Evolutionary conservation across 169 alveolate genomes (phyloP), one percentile per base, ranked within the genome.

Genomic region (Perkinsus chesapeaki): DNA sequence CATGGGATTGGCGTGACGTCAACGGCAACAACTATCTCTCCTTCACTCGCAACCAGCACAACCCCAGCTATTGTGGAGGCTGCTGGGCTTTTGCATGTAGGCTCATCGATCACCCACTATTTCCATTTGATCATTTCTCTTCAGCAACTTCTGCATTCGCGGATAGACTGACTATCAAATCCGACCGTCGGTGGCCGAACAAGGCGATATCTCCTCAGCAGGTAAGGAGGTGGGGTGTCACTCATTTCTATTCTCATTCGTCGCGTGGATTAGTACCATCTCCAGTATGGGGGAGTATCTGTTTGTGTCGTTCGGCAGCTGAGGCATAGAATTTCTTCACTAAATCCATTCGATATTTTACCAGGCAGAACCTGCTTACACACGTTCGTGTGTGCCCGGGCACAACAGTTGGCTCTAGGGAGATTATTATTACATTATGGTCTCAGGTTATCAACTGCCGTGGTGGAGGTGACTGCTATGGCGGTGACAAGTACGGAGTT

Each of bases 381-480:
- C n/a, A n/a, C n/a, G n/a, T n/a, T n/a, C n/a, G n/a, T n/a, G n/a
- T n/a, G n/a, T n/a, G n/a, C n/a, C n/a, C n/a, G n/a, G n/a, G n/a
- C n/a, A n/a, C n/a, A n/a, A n/a, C n/a, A n/a, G n/a, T n/a, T n/a
- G n/a, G n/a, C n/a, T n/a, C n/a, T n/a, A n/a, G n/a, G n/a, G n/a
- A n/a, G n/a, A n/a, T n/a, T n/a, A n/a, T n/a, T n/a, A n/a, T n/a
- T n/a, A n/a, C n/a, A n/a, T n/a, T n/a, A n/a, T n/a, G n/a, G n/a
- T n/a, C n/a, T n/a, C 82, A 60, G 82, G 95, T 91, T 23, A 93
- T 96, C 39, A 96, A 96, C 94, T 96, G 97, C 93, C 93, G 95
- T 47, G 97, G 96, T 73, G 98, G 98, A 38, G 98, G 98, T 36
- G 72, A 94, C 7, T 96, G 98, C 93, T 92, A 94, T 90, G 98